Conservation (phyloP, 352 stramenopile genomes). For the Phytopythium mirpurense region DNA sequence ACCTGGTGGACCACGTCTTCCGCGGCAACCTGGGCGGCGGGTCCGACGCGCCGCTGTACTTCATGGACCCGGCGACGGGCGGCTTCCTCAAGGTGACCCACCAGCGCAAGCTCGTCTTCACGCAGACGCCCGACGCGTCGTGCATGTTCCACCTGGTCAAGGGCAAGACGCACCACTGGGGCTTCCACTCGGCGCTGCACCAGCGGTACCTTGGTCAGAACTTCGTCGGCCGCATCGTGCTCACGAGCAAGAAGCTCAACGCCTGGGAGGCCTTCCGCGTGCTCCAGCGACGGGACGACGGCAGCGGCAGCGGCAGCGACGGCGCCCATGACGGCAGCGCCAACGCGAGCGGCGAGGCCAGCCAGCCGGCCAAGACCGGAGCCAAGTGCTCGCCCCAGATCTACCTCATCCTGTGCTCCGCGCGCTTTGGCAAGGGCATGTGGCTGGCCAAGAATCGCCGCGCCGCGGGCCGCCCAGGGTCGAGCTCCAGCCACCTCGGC, state of each 20-base stretch:
- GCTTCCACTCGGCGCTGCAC: conserved; percentile 55
- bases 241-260: conserved; percentile 59
- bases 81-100: conserved; percentile 50
- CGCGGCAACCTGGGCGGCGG: conserved; percentile 7
- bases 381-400: conserved; percentile 23
- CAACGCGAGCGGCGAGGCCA: neutral
- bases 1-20: conserved; percentile 56
- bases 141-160: conserved; percentile 71
- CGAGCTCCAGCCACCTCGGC: neutral
- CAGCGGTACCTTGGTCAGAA: conserved; percentile 76
- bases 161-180: conserved; percentile 79
- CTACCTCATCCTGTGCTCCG: conserved; percentile 71
- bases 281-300: conserved; percentile 32
- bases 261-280: conserved; percentile 74
- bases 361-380: neutral
- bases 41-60: conserved; percentile 55
- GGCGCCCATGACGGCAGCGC: neutral
- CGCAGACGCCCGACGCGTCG: conserved; percentile 42
- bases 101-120: conserved; percentile 70
- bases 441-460: conserved; percentile 52
- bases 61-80: conserved; percentile 53
- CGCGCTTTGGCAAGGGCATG: conserved; percentile 79
- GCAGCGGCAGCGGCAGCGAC: conserved; percentile 6
- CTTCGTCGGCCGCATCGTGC: conserved; percentile 54
- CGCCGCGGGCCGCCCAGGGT: neutral